Conservation (phyloP, 2,329 filamentous ascomycete species). For the Talaromyces rugulosus region DNA sequence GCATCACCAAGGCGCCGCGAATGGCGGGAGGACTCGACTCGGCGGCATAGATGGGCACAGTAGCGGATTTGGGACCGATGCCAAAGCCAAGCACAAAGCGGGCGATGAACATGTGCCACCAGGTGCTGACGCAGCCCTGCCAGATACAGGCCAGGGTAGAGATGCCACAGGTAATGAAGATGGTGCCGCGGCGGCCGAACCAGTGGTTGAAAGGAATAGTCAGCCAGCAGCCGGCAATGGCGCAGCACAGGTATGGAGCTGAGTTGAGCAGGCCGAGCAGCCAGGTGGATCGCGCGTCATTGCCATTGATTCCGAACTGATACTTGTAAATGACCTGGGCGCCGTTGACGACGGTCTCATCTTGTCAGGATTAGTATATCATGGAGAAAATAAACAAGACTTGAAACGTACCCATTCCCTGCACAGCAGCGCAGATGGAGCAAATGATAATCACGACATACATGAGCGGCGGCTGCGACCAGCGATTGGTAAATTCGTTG, state of each 20-base stretch:
- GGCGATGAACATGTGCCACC: constrained; percentile 66
- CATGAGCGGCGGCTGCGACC: constrained; percentile 63
- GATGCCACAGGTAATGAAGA: constrained; percentile 71
- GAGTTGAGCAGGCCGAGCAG: constrained; percentile 60
- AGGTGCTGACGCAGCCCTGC: constrained; percentile 64
- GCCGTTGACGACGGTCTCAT: constrained; percentile 67
- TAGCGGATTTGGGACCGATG: constrained; percentile 71
- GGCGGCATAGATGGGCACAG: constrained; percentile 72
- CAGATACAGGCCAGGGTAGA: constrained; percentile 53
- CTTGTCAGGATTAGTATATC: constrained; percentile 26
- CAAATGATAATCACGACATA: constrained; percentile 64
- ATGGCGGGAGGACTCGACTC: constrained; percentile 67
- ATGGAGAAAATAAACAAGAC: background rate
- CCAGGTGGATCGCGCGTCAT: constrained; percentile 51
- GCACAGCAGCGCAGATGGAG: constrained; percentile 65
- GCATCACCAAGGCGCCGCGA: constrained; percentile 75
- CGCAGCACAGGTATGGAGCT: constrained; percentile 58
- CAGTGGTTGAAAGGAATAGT: constrained; percentile 67
- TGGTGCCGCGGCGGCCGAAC: constrained; percentile 69
- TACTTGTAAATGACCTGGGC: constrained; percentile 62
- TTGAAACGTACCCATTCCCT: constrained; percentile 56
- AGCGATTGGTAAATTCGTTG: constrained; percentile 61
- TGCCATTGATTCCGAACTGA: constrained; percentile 56
- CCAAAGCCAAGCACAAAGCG: constrained; percentile 72
- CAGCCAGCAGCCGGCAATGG: constrained; percentile 67